Evolutionary conservation across 371 early-diverging fungal species (phyloP), one percentile per base, ranked within the genome.

Genomic region (Syncephalastrum racemosum): DNA sequence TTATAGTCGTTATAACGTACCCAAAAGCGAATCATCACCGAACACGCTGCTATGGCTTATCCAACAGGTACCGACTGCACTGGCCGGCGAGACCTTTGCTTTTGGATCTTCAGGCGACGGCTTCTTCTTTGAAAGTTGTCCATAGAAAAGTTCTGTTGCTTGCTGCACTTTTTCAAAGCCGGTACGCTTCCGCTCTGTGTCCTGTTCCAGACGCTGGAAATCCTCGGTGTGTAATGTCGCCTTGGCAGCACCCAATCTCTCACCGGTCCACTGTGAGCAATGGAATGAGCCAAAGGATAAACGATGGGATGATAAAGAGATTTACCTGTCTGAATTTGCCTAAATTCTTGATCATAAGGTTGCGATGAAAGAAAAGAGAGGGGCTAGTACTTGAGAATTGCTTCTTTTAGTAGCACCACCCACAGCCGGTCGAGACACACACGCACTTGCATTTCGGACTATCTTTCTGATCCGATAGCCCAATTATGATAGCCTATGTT

Each of bases 321-420:
- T 10, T 57, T 65, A 83, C 86, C 83, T 87, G 89, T 57, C 82
- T 84, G 42, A 87, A 63, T 68, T 89, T 86, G 24, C 86, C 86
- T 50, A 87, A 71, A 64, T 87, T 89, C 62, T 89, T 89, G 52
- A 77, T 81, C 81, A 81, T 81, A 43, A 22, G 23, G 43, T 8
- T 25, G 46, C 6, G 45, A 52, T 45, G n/a, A 19, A 47, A 62
- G 43, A 22, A 57, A 56, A 45, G 25, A 54, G 41, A 48, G 46
- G 24, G 13, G 25, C 36, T 7, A 31, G 36, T 8, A 31, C 10
- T 31, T 31, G 10, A 31, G 36, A 31, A 31, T 31, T 31, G 36
- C 36, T 31, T 31, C 36, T 31, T 31, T 31, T 31, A 31, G 36
- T 8, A 31, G 36, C 36, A 31, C 36, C 27, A 27, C 27, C 27